Base-by-base conservation (phyloP, 768 basidiomycete genomes). In the Mycena galericulata region DNA sequence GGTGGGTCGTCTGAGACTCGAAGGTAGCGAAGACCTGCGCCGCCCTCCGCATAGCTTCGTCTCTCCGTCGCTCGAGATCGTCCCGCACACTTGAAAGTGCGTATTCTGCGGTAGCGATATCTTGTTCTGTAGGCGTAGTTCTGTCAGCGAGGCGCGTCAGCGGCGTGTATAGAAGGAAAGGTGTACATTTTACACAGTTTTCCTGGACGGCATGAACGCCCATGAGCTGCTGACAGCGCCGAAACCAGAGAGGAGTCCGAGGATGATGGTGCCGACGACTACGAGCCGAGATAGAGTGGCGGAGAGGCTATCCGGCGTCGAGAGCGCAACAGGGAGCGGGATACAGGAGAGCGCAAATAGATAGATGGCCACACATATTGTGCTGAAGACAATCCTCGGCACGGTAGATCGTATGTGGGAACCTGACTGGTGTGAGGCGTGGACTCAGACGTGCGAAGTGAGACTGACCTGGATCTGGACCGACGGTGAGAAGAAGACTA, bases 221-320 rank as follows among this genome's bases (percentile, higher is more conserved):
- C 92, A 92, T 0, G 88, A 86, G 50, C 87, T 90, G 69, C 85
- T 89, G 53, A 92, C 83, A 4, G 92, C 90, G 69, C 93, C 93
- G 68, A 93, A 91, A 0, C 94, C 94, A 0, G 94, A 93, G 7
- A 96, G 82, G 3, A 90, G 75, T 7, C 94, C 94, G n/a, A 96
- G 88, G 62, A 94, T 86, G 32, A 90, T 83, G 0, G 91, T 94
- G 3, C 94, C 94, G 24, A 95, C 78, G 22, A 94, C 91, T 22
- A 91, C 87, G 17, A 95, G 83, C 14, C 93, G 87, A 3, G 91
- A 81, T 2, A 90, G 80, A 0, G 86, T 82, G 1, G 88, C 80
- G 11, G 85, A 86, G 27, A 85, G 79, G 2, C 81, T 74, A 59
- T 86, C 83, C 46, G 81, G 75, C 8, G 79, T 74, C 11, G 73